Conservation (phyloP, 1,284 basidiomycete species). For the Ustilago trichophora region DNA sequence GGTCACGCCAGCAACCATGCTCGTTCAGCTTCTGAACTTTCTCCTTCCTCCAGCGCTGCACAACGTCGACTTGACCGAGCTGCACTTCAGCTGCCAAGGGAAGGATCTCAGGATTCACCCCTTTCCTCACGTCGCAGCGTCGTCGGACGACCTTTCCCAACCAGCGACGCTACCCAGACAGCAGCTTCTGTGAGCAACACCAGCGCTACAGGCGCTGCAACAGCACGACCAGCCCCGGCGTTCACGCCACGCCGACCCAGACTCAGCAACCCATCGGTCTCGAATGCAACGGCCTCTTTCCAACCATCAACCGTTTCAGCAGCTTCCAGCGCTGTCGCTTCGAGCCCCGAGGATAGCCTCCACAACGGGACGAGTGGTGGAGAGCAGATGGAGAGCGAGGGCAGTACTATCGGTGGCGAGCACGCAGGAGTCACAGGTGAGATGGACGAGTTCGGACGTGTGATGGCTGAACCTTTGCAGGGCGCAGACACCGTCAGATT, state of each 20-base stretch:
- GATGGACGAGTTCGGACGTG: conserved; percentile 13
- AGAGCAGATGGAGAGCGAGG: conserved; percentile 21
- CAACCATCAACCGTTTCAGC: conserved; percentile 18
- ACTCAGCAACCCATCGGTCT: conserved; percentile 50
- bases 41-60: conserved; percentile 27
- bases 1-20: conserved; percentile 25
- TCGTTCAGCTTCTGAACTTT: conserved; percentile 42
- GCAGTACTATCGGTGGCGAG: conserved; percentile 15
- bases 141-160: conserved; percentile 16
- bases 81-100: background rate
- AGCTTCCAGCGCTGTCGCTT: conserved; percentile 15
- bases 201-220: background rate
- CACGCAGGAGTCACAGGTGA: background rate
- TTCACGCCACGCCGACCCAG: conserved; percentile 44
- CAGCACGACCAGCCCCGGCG: conserved; percentile 5
- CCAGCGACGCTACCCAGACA: background rate
- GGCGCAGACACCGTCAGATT: conserved; percentile 9
- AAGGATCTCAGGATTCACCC: conserved; percentile 19
- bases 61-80: conserved; percentile 23
- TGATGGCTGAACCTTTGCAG: background rate
- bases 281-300: conserved; percentile 41
- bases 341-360: conserved; percentile 29
- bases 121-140: conserved; percentile 16
- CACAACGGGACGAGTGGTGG: conserved; percentile 6
- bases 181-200: background rate